Conservation (phyloP, 2,329 filamentous ascomycete species). For the Colletotrichum melonis region DNA sequence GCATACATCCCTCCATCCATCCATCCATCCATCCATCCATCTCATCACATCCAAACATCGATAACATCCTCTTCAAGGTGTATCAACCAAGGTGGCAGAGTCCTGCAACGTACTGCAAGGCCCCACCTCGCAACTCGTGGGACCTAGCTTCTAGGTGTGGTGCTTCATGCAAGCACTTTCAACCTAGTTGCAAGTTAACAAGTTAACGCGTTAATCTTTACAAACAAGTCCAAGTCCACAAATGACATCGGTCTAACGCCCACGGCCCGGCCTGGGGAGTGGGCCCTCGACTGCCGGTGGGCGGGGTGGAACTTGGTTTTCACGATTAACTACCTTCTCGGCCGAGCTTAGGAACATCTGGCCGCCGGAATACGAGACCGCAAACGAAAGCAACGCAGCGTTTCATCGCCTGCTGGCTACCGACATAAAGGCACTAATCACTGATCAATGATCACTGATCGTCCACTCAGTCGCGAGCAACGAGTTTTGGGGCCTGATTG, state of each 20-base stretch:
- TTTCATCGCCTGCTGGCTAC: constrained; percentile 19
- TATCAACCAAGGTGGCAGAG: not conserved
- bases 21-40: not conserved
- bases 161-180: constrained; percentile 28
- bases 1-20: not conserved
- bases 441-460: constrained; percentile 5
- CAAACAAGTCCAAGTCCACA: constrained; percentile 14
- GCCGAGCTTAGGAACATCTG: constrained; percentile 8
- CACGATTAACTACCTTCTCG: not conserved
- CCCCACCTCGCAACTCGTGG: not conserved
- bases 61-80: not conserved
- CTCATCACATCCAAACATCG: not conserved
- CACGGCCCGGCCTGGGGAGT: not conserved
- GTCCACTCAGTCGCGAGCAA: not conserved
- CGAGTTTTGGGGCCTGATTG: not conserved
- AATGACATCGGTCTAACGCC: constrained; percentile 22
- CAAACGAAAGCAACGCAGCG: not conserved
- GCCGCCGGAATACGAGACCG: constrained; percentile 24
- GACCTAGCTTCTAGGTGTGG: not conserved
- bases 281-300: not conserved
- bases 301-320: not conserved
- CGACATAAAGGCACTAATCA: constrained; percentile 6
- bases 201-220: not conserved
- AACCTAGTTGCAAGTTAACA: not conserved
- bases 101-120: not conserved